A percentile compares a stretch with the other conserved stretches of the same genome.
Evolutionary conservation across 2,329 filamentous ascomycete genomes (phyloP).

Genomic region (Penicillium sp.): DNA sequence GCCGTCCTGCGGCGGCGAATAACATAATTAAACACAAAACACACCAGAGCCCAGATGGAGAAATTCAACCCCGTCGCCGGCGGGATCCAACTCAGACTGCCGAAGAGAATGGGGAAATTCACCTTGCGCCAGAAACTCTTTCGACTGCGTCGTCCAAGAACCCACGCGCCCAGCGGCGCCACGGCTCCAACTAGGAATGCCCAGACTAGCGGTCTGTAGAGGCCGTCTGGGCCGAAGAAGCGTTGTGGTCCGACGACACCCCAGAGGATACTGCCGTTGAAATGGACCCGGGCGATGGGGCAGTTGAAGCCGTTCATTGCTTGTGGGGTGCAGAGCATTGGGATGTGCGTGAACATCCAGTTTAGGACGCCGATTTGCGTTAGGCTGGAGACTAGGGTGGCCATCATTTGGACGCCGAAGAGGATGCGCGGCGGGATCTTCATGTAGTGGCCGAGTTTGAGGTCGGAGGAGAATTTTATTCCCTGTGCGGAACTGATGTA

Average conservation of each 20-base stretch:
- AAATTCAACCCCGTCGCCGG: conserved; percentile 86
- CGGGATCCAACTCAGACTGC: conserved; percentile 82
- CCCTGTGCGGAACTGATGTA: conserved; percentile 89
- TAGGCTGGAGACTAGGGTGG: conserved; percentile 70
- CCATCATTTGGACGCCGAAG: conserved; percentile 63
- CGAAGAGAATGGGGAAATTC: conserved; percentile 82
- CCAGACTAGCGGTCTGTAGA: conserved; percentile 78
- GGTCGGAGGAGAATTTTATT: conserved; percentile 83
- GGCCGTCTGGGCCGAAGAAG: conserved; percentile 77
- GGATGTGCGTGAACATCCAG: conserved; percentile 84
- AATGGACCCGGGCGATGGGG: conserved; percentile 83
- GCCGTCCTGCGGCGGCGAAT: conserved; percentile 70
- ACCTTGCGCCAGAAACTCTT: conserved; percentile 72
- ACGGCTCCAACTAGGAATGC: conserved; percentile 78
- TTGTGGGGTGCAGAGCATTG: conserved; percentile 74
- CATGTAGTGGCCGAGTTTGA: conserved; percentile 72
- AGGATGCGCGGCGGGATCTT: conserved; percentile 66
- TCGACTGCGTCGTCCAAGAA: conserved; percentile 63
- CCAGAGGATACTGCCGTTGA: conserved; percentile 89
- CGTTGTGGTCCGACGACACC: conserved; percentile 81
- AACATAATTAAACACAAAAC: conserved; percentile 79
- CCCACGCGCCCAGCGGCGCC: conserved; percentile 74
- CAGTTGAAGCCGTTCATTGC: conserved; percentile 90
- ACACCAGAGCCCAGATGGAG: conserved; percentile 82
- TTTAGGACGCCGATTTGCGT: conserved; percentile 85